These are phyloP conservation scores for Populus euphratica DNA, from an alignment of 345 rosid genomes.

Conservation along the genomic window DNA sequence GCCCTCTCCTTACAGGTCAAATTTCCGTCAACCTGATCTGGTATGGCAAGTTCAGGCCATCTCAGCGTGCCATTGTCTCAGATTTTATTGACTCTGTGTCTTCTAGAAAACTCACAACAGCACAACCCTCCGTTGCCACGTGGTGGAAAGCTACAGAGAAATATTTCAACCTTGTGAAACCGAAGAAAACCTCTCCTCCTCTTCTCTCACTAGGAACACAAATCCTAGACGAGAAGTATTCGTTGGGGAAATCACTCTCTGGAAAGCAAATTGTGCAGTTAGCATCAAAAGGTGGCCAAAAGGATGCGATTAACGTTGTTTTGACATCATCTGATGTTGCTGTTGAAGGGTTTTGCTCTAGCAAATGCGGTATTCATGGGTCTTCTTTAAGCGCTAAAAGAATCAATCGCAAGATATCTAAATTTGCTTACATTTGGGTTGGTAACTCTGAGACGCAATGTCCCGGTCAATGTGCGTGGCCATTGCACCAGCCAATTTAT, in stretches of 20 bases:
- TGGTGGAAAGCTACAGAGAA: constrained; percentile 27
- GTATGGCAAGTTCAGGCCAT: constrained; percentile 26
- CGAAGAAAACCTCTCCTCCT: constrained; percentile 8
- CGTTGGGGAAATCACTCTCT: constrained; percentile 25
- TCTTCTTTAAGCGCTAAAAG: constrained; percentile 6
- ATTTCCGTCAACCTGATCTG: constrained; percentile 23
- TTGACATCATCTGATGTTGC: constrained; percentile 22
- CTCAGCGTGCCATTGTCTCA: constrained; percentile 27
- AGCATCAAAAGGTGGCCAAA: constrained; percentile 17
- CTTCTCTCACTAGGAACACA: constrained; percentile 11
- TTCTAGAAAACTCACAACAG: not conserved
- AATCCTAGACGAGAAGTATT: constrained; percentile 16
- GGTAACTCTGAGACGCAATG: constrained; percentile 32
- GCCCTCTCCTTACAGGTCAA: constrained; percentile 23
- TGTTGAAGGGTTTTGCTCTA: constrained; percentile 27
- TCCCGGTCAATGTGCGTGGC: constrained; percentile 35
- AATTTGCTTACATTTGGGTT: constrained; percentile 32
- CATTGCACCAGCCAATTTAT: constrained; percentile 31
- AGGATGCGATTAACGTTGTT: constrained; percentile 24
- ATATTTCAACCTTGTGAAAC: constrained; percentile 15
- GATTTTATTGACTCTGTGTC: constrained; percentile 22
- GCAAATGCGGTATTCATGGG: constrained; percentile 26
- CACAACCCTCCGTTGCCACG: constrained; percentile 16
- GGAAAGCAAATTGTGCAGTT: constrained; percentile 19
- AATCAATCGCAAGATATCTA: constrained; percentile 5